Evolutionary conservation across 1,284 basidiomycete genomes (phyloP).

Genomic region (Ustilago shanxiensis): DNA sequence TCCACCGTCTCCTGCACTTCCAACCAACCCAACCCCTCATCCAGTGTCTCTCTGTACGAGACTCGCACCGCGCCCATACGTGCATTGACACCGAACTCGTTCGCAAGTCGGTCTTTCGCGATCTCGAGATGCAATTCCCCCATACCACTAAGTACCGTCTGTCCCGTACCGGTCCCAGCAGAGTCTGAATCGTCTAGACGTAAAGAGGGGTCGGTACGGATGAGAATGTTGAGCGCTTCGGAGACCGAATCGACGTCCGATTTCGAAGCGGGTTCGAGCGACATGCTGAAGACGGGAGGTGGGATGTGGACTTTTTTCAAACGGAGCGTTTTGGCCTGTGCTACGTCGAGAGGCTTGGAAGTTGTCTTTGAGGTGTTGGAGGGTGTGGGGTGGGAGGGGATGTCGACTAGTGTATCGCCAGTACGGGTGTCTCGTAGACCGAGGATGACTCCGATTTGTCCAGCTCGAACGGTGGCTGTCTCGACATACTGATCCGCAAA

Average conservation of each 20-base stretch:
- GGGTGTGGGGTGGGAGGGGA: constrained; percentile 12
- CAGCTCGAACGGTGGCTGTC: constrained; percentile 83
- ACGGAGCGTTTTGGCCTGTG: constrained; percentile 65
- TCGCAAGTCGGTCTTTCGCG: constrained; percentile 80
- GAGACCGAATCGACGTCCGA: constrained; percentile 80
- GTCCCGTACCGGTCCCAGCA: constrained; percentile 75
- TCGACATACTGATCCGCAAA: constrained; percentile 85
- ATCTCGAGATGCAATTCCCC: constrained; percentile 89
- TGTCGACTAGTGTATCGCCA: constrained; percentile 80
- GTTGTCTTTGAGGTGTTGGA: not conserved
- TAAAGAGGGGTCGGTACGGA: constrained; percentile 88
- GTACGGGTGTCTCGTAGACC: constrained; percentile 86
- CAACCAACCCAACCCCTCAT: constrained; percentile 60
- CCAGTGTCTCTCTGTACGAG: constrained; percentile 81
- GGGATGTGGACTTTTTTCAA: constrained; percentile 83
- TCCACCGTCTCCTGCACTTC: constrained; percentile 52
- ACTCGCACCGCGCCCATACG: constrained; percentile 83
- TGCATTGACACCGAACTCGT: constrained; percentile 84
- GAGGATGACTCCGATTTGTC: constrained; percentile 85
- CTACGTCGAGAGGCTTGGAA: constrained; percentile 2
- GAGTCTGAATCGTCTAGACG: constrained; percentile 72
- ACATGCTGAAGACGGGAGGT: constrained; percentile 77
- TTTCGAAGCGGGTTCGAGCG: constrained; percentile 64
- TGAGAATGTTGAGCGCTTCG: constrained; percentile 79
- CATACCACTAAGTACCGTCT: constrained; percentile 84